Evolutionary conservation across 129 eudicot genomes (phyloP).

Genomic region (Artemisia argyi): DNA sequence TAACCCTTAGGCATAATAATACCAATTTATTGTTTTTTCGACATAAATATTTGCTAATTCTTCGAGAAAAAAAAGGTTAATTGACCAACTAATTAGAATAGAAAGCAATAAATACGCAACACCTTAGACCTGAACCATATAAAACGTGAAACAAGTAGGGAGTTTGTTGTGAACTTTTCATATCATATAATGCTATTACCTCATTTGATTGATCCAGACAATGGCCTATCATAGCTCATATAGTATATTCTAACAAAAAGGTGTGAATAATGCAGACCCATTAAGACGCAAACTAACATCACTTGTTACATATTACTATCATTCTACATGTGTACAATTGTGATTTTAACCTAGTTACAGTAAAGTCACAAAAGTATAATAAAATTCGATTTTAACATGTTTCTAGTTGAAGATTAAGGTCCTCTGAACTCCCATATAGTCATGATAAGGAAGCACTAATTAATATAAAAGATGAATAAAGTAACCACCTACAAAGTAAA

Average conservation of each 20-base stretch:
- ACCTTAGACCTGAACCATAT: too few species aligned
- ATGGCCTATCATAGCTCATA: neutral
- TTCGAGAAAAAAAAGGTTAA: too few species aligned
- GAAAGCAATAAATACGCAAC: too few species aligned
- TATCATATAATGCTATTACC: neutral
- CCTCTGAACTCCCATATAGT: neutral
- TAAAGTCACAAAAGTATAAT: neutral
- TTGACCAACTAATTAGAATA: neutral
- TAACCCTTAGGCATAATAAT: neutral
- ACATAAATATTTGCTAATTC: too few species aligned
- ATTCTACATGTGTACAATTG: constrained; percentile 10
- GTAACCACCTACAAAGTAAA: constrained; percentile 1
- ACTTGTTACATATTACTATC: neutral
- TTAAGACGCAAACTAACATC: constrained; percentile 3
- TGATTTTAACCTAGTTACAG: neutral
- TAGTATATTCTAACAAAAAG: neutral
- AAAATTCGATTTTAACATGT: constrained; percentile 5
- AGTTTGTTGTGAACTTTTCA: too few species aligned
- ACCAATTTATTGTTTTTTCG: neutral
- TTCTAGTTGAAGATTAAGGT: neutral
- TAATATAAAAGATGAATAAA: neutral
- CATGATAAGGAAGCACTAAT: constrained; percentile 13
- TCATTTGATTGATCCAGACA: neutral
- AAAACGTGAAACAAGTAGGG: too few species aligned
- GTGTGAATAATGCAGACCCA: neutral